Evolutionary conservation across 208 protist genomes (phyloP), one percentile per base, ranked within the genome.

Genomic region (Crithidia sp.): DNA sequence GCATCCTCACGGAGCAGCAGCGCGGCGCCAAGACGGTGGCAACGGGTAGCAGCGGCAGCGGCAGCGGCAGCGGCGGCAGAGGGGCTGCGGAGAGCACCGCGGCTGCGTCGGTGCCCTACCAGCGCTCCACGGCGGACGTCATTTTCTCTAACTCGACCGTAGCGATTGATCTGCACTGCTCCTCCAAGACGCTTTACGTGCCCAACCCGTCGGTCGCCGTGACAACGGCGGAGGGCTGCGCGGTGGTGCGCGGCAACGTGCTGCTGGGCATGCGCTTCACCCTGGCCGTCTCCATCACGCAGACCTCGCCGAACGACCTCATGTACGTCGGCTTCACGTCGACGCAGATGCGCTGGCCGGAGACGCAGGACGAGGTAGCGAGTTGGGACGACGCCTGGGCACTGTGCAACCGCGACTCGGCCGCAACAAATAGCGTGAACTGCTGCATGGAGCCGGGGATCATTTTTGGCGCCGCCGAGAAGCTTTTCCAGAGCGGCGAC

Each of bases 311-410:
- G 13, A 81, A 82, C 44, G 81, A 86, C 44, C 56, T 92, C 16
- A 86, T 95, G 47, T 97, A 97, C 72, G 77, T 95, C 17, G 92
- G 92, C 43, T 76, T 97, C 16, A 92, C 89, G n/a, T 75, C 83
- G n/a, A 85, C 88, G 59, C 83, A 82, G 19, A 79, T 80, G 17
- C 59, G 77, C 19, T 76, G 69, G 63, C 77, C 85, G 14, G 79
- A 90, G 8, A 80, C 67, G 12, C 76, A 73, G 54, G 80, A 88
- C 50, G 85, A 92, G 60, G 87, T 95, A 10, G 80, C 83, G 17
- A 67, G 49, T 54, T 94, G 88, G 82, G 76, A 86, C 57, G 86
- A 95, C 66, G 86, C 84, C 16, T 97, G 93, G 93, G 81, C 87
- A 13, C 79, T 97, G 40, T 97, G 90, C 82, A 91, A 74, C 77